phyloP scores from a whole-genome alignment of 164 flowering plant genomes.

The Dillenia suffruticosa region DNA sequence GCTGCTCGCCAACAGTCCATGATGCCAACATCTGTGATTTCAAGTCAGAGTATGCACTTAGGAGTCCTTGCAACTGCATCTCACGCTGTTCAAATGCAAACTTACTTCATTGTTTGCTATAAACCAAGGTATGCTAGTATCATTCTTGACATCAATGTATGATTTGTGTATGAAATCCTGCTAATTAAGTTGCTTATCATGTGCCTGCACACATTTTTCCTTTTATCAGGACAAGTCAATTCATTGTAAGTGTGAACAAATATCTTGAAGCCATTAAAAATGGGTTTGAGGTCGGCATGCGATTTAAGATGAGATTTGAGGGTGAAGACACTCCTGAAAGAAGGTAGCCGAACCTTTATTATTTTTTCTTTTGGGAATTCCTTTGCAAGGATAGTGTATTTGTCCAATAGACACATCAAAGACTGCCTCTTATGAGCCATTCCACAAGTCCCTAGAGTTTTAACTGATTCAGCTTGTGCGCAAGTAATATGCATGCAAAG shows the following conservation, averaged over 20 bases:
- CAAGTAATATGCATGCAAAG: too few relatives aligned
- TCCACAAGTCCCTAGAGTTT: too few relatives aligned
- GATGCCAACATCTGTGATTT: constrained; percentile 87
- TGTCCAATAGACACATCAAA: too few relatives aligned
- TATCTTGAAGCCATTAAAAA: constrained; percentile 59
- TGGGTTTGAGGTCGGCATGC: constrained; percentile 56
- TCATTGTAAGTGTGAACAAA: constrained; percentile 66
- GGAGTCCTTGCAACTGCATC: constrained; percentile 97
- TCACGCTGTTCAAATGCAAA: constrained; percentile 69
- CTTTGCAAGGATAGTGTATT: too few relatives aligned
- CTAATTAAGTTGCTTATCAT: not conserved
- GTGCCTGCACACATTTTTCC: not conserved
- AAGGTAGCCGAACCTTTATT: constrained; percentile 33
- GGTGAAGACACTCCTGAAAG: constrained; percentile 82
- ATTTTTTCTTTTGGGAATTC: too few relatives aligned
- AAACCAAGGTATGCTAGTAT: constrained; percentile 65
- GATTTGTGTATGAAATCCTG: not conserved
- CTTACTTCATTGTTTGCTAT: constrained; percentile 72
- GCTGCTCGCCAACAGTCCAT: constrained; percentile 60
- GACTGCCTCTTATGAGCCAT: too few relatives aligned
- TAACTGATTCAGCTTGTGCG: too few relatives aligned
- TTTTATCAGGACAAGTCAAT: constrained; percentile 68
- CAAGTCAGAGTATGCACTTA: constrained; percentile 92
- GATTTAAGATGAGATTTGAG: constrained; percentile 82
- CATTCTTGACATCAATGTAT: not conserved